Percentiles rank a stretch among this genome's conserved stretches.
These are phyloP conservation scores for Graphilbum sp. DNA, from an alignment of 2,329 filamentous ascomycete genomes.

Conservation along the genomic window DNA sequence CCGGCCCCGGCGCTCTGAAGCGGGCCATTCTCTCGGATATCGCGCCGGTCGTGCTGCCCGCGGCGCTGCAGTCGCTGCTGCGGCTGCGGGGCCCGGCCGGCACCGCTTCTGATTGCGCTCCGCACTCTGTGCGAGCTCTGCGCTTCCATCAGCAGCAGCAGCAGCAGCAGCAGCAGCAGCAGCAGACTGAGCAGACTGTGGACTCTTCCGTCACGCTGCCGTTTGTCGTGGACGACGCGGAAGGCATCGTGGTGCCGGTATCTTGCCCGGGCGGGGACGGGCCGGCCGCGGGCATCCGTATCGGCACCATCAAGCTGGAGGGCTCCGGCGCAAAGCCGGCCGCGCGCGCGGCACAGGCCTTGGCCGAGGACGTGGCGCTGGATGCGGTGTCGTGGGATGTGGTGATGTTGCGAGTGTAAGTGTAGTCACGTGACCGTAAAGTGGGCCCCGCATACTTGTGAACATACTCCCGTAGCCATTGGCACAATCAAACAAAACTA, in stretches of 20 bases:
- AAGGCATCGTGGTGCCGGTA: constrained; percentile 9
- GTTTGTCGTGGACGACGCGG: constrained; percentile 2
- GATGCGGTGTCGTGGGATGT: constrained; percentile 5
- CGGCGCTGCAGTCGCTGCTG: constrained; percentile 1
- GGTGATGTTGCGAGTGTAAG: no score
- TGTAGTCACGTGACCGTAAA: no score
- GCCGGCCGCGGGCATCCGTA: constrained; percentile 10
- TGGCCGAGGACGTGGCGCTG: constrained; percentile 2
- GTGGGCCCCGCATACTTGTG: no score
- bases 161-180: neutral
- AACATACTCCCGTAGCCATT: no score
- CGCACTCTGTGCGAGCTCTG: neutral
- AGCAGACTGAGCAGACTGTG: neutral
- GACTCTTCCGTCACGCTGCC: constrained; percentile 4
- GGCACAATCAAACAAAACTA: no score
- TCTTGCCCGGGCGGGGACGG: constrained; percentile 2
- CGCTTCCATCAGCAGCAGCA: constrained; percentile 5
- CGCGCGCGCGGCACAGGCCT: constrained; percentile 10
- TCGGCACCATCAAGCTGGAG: constrained; percentile 19
- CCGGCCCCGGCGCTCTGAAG: constrained; percentile 7
- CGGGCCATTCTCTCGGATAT: constrained; percentile 24
- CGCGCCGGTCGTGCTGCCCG: constrained; percentile 10
- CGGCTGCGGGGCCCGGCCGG: neutral
- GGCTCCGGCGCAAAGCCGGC: constrained; percentile 16
- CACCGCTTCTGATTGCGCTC: neutral